These are phyloP conservation scores for Brassica juncea DNA, from an alignment of 345 rosid genomes.

Conservation along the genomic window DNA sequence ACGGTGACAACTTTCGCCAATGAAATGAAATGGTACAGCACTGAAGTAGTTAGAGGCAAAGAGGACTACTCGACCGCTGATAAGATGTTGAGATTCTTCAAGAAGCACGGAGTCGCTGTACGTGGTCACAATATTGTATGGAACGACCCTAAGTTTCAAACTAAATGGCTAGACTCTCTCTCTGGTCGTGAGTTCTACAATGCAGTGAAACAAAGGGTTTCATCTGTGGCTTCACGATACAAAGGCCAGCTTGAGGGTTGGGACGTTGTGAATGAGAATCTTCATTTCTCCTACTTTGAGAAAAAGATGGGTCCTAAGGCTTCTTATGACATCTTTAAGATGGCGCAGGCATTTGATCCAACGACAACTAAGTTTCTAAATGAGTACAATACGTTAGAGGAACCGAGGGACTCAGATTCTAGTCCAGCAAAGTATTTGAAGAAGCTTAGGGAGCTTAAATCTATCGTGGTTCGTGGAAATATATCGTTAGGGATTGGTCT, in stretches of 20 bases:
- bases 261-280: slow-evolving; percentile 80
- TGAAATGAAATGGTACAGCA: slow-evolving; percentile 87
- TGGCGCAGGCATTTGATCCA: slow-evolving; percentile 43
- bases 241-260: slow-evolving; percentile 57
- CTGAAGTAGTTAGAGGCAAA: slow-evolving; percentile 44
- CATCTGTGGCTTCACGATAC: slow-evolving; percentile 57
- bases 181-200: slow-evolving; percentile 26
- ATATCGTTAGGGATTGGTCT: slow-evolving; percentile 62
- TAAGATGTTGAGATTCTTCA: slow-evolving; percentile 55
- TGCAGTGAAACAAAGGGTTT: slow-evolving; percentile 44
- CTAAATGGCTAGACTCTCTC: slow-evolving; percentile 53
- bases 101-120: slow-evolving; percentile 44
- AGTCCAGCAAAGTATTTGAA: slow-evolving; percentile 51
- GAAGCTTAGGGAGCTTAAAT: slow-evolving; percentile 49
- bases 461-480: slow-evolving; percentile 11
- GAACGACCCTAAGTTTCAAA: slow-evolving; percentile 58
- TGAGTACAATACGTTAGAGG: slow-evolving; percentile 71
- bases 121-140: slow-evolving; percentile 81
- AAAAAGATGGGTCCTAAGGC: slow-evolving; percentile 50
- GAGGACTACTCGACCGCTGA: slow-evolving; percentile 63
- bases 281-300: slow-evolving; percentile 63
- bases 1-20: slow-evolving; percentile 59
- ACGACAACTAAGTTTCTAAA: slow-evolving; percentile 58
- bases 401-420: slow-evolving; percentile 40
- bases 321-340: slow-evolving; percentile 33